Conservation (phyloP, 1,139 yeast genomes). For the Geotrichum carabidarum region DNA sequence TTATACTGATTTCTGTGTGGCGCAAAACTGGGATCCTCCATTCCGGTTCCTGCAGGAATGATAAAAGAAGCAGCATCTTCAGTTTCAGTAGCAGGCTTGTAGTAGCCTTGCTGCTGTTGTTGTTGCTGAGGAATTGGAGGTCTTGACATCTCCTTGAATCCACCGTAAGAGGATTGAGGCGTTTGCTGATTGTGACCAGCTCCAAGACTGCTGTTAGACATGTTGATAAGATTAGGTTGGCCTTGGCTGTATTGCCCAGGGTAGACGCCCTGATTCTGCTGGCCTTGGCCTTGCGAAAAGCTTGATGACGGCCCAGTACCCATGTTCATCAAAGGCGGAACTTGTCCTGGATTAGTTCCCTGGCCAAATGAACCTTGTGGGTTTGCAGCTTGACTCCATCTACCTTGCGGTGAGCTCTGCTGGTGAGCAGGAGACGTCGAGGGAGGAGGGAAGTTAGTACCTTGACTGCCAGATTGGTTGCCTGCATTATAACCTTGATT, state of each 20-base stretch:
- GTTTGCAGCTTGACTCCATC: too few relatives aligned
- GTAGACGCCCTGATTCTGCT: not conserved
- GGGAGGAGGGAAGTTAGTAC: too few relatives aligned
- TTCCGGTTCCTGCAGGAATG: conserved; percentile 1
- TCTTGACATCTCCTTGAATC: not conserved
- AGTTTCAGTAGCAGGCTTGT: not conserved
- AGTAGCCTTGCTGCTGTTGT: not conserved
- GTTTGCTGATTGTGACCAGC: too few relatives aligned
- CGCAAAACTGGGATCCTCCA: not conserved
- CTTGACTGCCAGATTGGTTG: too few relatives aligned
- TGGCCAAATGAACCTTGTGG: too few relatives aligned
- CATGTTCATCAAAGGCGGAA: too few relatives aligned
- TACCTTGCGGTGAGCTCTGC: too few relatives aligned
- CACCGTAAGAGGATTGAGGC: not conserved
- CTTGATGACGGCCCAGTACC: too few relatives aligned
- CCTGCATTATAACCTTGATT: too few relatives aligned
- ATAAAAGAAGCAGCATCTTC: not conserved
- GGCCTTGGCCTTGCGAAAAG: not conserved
- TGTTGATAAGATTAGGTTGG: not conserved
- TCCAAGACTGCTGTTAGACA: too few relatives aligned
- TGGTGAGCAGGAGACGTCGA: too few relatives aligned
- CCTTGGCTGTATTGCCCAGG: not conserved
- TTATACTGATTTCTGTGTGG: not conserved
- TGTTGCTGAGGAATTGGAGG: not conserved
- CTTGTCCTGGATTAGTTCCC: too few relatives aligned